Evolutionary conservation across 805 yeast species (phyloP).

Genomic region (Metschnikowia cerradonensis): DNA sequence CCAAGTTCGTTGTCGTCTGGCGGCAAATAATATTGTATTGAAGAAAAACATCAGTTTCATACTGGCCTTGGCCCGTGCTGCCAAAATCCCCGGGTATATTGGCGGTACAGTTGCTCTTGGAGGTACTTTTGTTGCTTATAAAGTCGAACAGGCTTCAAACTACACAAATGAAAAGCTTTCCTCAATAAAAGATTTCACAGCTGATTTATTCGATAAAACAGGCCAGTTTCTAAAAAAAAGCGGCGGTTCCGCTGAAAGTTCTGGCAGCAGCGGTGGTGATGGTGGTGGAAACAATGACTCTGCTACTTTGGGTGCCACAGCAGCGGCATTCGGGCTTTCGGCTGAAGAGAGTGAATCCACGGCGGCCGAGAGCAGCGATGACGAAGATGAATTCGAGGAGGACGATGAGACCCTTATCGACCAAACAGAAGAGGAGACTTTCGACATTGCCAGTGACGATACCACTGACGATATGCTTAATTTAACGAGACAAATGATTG

Average conservation of each 20-base stretch:
- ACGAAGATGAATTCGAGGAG: slow-evolving; percentile 45
- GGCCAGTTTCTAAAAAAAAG: slow-evolving; percentile 39
- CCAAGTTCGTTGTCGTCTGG: slow-evolving; percentile 4
- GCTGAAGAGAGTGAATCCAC: slow-evolving; percentile 35
- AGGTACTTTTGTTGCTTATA: slow-evolving; percentile 87
- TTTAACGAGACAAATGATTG: slow-evolving; percentile 94
- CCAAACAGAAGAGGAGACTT: slow-evolving; percentile 33
- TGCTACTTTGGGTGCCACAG: slow-evolving; percentile 46
- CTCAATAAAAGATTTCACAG: slow-evolving; percentile 59
- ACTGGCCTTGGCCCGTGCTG: slow-evolving; percentile 50
- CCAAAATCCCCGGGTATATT: slow-evolving; percentile 70
- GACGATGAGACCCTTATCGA: slow-evolving; percentile 46
- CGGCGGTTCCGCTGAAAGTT: slow-evolving; percentile 9
- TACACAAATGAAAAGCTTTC: slow-evolving; percentile 66
- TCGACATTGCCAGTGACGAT: slow-evolving; percentile 44
- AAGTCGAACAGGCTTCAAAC: slow-evolving; percentile 79
- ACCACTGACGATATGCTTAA: slow-evolving; percentile 81
- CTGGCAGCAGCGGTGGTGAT: slow-evolving; percentile 22
- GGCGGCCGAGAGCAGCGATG: slow-evolving; percentile 17
- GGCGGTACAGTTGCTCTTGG: slow-evolving; percentile 95
- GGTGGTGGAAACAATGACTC: slow-evolving; percentile 34
- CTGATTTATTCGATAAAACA: slow-evolving; percentile 47
- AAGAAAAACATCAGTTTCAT: slow-evolving; percentile 34
- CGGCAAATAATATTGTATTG: slow-evolving; percentile 7
- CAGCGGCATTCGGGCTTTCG: slow-evolving; percentile 49